Evolutionary conservation across 2,329 filamentous ascomycete genomes (phyloP), one percentile per base, ranked within the genome.

Genomic region (Alternaria tenuissima): DNA sequence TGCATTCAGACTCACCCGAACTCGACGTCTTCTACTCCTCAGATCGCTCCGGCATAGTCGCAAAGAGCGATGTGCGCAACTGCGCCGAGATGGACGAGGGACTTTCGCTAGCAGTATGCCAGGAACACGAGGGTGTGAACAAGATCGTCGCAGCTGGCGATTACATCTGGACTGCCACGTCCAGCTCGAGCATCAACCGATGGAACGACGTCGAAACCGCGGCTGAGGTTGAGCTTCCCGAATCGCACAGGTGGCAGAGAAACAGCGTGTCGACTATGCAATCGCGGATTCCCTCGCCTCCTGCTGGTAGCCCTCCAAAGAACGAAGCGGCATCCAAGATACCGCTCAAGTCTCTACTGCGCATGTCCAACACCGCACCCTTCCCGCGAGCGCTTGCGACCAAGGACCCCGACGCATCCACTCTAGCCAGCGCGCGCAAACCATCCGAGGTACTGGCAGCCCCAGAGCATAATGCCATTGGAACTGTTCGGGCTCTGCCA

Each of bases 1-100:
- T 99, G 22, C 96, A 91, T 79, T 97, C 95, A 0, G 89, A 94
- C 55, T 88, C 96, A 70, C 93, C 94, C 0, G 86, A 91, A 59
- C 85, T 99, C 4, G 90, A 90, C 9, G 87, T 97, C 30, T 98
- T 99, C 79, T 98, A 98, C 81, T 98, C 94, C 57, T 92, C 91
- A 69, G 95, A 99, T 79, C 89, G 94, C 52, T 94, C 93, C 1
- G 95, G 95, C 3, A 81, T 97, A 62, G 90, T 99, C n/a, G 94
- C 93, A 55, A 99, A 98, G 83, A 98, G 94, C 1, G 95, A 99
- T 76, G 90, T 94, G 26, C 87, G 94, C 65, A 88, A 89, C 58
- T 84, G 89, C 28, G 85, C 87, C 20, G 91, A 93, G 65, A 86
- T 94, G 79, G 94, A 97, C 71, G 91, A 97, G 70, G 95, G 94